These are phyloP conservation scores for Nannochloris sp. DNA, from an alignment of 139 green algal species.

Conservation along the genomic window DNA sequence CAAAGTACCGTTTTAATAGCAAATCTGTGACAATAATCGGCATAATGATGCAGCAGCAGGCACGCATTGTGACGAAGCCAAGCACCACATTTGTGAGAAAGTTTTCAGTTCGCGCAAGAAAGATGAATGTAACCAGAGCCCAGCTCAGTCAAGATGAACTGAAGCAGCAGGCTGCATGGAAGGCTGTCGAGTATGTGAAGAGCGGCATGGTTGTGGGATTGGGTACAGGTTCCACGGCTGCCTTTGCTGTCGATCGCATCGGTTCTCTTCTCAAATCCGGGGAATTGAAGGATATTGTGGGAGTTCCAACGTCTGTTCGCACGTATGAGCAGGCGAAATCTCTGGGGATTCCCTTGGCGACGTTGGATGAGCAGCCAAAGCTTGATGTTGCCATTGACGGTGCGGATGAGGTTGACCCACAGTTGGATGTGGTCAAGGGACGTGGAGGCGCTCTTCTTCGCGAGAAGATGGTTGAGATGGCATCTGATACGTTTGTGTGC, in stretches of 20 bases:
- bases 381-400: slow-evolving; percentile 98
- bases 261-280: slow-evolving; percentile 79
- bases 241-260: slow-evolving; percentile 95
- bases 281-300: slow-evolving; percentile 91
- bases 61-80: slow-evolving; percentile 2
- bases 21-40: no score
- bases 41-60: no score
- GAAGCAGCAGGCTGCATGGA: slow-evolving; percentile 87
- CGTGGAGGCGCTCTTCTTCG: slow-evolving; percentile 91
- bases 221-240: slow-evolving; percentile 96
- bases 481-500: slow-evolving; percentile 91
- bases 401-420: slow-evolving; percentile 93
- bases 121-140: neutral
- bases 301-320: slow-evolving; percentile 84
- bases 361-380: slow-evolving; percentile 86
- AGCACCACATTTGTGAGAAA: neutral
- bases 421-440: slow-evolving; percentile 97
- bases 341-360: slow-evolving; percentile 94
- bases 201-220: slow-evolving; percentile 93
- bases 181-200: slow-evolving; percentile 96
- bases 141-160: slow-evolving; percentile 78
- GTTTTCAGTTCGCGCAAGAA: neutral
- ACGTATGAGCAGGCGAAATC: slow-evolving; percentile 86
- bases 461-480: slow-evolving; percentile 99
- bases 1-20: no score